A percentile compares a stretch with the other conserved stretches of the same genome.
Conservation (phyloP, 225 moss, liverwort and hornwort genomes). For the Marchantia polymorpha region DNA sequence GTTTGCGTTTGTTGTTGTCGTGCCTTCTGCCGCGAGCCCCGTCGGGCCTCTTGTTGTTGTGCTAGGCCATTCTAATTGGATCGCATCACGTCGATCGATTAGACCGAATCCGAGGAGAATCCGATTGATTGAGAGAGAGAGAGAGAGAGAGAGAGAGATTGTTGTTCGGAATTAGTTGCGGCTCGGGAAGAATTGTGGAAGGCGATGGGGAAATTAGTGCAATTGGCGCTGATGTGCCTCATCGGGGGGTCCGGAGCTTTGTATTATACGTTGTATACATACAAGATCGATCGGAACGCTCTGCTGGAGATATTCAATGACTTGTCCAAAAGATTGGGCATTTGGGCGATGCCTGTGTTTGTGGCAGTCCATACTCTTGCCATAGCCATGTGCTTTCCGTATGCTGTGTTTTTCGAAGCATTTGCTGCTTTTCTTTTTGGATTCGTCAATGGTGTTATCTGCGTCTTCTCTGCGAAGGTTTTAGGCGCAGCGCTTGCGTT, state of each 20-base stretch:
- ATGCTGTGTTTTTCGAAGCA: slow-evolving; percentile 85
- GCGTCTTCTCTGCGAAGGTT: slow-evolving; percentile 86
- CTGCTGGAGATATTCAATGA: slow-evolving; percentile 54
- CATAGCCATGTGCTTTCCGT: slow-evolving; percentile 89
- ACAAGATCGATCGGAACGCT: slow-evolving; percentile 64
- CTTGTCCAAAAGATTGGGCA: slow-evolving; percentile 55
- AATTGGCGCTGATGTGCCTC: slow-evolving; percentile 49
- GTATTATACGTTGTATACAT: slow-evolving; percentile 51
- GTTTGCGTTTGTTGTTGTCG: too few species aligned
- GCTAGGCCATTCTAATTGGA: too few species aligned
- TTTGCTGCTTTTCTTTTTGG: slow-evolving; percentile 82
- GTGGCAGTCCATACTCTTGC: slow-evolving; percentile 73
- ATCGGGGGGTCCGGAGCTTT: slow-evolving; percentile 49
- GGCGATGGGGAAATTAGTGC: slow-evolving; percentile 53
- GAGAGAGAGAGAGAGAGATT: neutral
- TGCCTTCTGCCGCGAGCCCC: too few species aligned
- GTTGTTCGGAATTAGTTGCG: neutral
- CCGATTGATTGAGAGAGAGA: neutral
- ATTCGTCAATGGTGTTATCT: slow-evolving; percentile 70
- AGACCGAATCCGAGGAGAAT: neutral
- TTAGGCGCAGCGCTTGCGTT: slow-evolving; percentile 93
- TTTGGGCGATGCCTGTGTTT: slow-evolving; percentile 83
- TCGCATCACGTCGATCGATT: too few species aligned
- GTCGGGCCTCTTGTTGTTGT: too few species aligned
- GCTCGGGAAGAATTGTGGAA: neutral